Evolutionary conservation across 805 yeast genomes (phyloP), one percentile per base, ranked within the genome.

Genomic region (Yarrowia sp.): DNA sequence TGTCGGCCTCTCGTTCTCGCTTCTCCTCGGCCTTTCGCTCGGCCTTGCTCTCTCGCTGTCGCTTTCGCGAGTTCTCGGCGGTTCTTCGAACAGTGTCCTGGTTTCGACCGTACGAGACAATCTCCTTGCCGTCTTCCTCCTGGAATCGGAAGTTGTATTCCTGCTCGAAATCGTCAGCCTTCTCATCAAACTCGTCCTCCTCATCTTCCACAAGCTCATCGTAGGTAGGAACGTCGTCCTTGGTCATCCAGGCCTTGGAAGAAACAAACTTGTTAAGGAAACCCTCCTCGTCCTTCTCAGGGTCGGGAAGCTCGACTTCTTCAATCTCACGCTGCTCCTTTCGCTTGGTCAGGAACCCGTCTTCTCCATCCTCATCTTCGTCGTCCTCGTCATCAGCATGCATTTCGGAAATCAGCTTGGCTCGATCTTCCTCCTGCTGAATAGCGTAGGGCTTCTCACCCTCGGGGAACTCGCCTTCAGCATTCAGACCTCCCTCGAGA

Each of bases 81-180:
- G 89, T 86, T 75, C 99, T 84, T 80, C 99, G 87, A 75, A 92
- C 83, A 0, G 98, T 92, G 30, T 95, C 96, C 78, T 92, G 97
- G 70, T 76, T 76, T 84, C 99, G 92, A 2, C 98, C 98, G 80
- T 94, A 95, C 17, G 96, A 89, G 19, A 93, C 89, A 77, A 95
- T 91, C 74, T 94, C 97, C 0, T 94, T 91, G 8, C 97, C 85
- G 71, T 87, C 86, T 15, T 97, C 92, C 74, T 93, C 98, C 78
- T 95, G 99, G 76, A 85, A 95, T 76, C 99, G 85, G 83, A 94
- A 94, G 75, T 95, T 95, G 79, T 93, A 94, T 0, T 97, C 97
- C 70, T 87, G 86, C 78, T 95, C 99, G 73, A 91, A 92, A 74
- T 86, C 81, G 73, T 95, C 99, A 7, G 90, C 97, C 2, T 96